These are phyloP conservation scores for Candida lessepsii DNA, from an alignment of 805 yeast genomes.

Conservation along the genomic window DNA sequence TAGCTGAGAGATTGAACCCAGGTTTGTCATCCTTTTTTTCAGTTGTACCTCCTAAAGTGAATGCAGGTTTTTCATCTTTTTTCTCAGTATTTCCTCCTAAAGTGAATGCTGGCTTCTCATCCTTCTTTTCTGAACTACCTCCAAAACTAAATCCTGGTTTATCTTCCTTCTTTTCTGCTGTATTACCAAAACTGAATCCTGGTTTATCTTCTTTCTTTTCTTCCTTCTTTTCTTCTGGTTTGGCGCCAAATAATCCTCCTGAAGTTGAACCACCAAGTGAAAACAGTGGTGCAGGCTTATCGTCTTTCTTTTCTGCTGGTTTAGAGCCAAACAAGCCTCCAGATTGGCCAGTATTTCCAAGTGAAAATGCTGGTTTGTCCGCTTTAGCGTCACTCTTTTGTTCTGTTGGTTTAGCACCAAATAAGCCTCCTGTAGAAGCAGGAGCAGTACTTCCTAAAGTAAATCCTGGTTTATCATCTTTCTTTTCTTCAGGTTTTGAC, in stretches of 20 bases:
- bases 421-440: conserved; percentile 7
- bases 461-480: conserved; percentile 18
- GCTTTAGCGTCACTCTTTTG: too few relatives aligned
- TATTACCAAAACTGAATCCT: conserved; percentile 20
- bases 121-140: conserved; percentile 13
- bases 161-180: conserved; percentile 15
- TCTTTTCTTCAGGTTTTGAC: conserved; percentile 20
- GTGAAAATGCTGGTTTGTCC: conserved; percentile 15
- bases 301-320: conserved; percentile 18
- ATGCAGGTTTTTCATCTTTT: conserved; percentile 17
- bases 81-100: conserved; percentile 18
- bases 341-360: conserved; percentile 2
- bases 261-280: conserved; percentile 11
- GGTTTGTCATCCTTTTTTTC: conserved; percentile 15
- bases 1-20: conserved; percentile 8
- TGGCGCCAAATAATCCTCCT: conserved; percentile 25
- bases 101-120: conserved; percentile 14
- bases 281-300: conserved; percentile 15
- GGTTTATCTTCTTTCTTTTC: conserved; percentile 16
- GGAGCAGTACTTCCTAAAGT: conserved; percentile 10
- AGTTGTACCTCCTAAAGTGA: conserved; percentile 19
- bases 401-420: conserved; percentile 16
- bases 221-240: conserved; percentile 24
- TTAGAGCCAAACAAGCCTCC: conserved; percentile 18
- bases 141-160: conserved; percentile 21